Evolutionary conservation across 257 asterid genomes (phyloP).

Genomic region (Linaria vulgaris): DNA sequence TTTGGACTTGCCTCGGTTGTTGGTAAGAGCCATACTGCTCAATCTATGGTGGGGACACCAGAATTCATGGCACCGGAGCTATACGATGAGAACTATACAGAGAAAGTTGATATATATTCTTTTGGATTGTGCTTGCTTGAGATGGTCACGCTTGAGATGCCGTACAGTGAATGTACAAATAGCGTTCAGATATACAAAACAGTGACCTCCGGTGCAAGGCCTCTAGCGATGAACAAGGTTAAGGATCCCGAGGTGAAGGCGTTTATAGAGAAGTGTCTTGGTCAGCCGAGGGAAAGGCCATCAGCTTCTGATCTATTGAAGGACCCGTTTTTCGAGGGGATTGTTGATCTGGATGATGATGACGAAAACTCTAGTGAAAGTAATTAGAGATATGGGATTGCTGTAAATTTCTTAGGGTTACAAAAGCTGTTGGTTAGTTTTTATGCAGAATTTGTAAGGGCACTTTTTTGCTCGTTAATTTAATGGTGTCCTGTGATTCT

Average conservation of each 20-base stretch:
- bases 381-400: constrained; percentile 13
- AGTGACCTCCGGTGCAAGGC: constrained; percentile 68
- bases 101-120: constrained; percentile 63
- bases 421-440: not conserved
- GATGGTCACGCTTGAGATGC: constrained; percentile 70
- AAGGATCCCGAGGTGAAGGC: constrained; percentile 57
- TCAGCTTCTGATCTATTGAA: constrained; percentile 66
- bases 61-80: constrained; percentile 91
- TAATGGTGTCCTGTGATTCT: not conserved
- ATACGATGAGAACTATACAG: constrained; percentile 70
- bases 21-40: constrained; percentile 61
- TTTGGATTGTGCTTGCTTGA: constrained; percentile 87
- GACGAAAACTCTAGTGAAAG: constrained; percentile 30
- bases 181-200: constrained; percentile 70
- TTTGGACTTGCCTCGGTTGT: constrained; percentile 68
- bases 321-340: constrained; percentile 65
- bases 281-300: constrained; percentile 63
- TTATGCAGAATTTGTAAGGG: constrained; percentile 4
- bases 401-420: not conserved
- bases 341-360: constrained; percentile 49
- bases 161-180: constrained; percentile 65
- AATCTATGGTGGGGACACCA: constrained; percentile 77
- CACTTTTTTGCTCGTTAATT: not conserved
- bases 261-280: constrained; percentile 75
- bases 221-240: constrained; percentile 67